Evolutionary conservation across 192 early-diverging fungal genomes (phyloP), one percentile per base, ranked within the genome.

Genomic region (Entophlyctis luteolus): DNA sequence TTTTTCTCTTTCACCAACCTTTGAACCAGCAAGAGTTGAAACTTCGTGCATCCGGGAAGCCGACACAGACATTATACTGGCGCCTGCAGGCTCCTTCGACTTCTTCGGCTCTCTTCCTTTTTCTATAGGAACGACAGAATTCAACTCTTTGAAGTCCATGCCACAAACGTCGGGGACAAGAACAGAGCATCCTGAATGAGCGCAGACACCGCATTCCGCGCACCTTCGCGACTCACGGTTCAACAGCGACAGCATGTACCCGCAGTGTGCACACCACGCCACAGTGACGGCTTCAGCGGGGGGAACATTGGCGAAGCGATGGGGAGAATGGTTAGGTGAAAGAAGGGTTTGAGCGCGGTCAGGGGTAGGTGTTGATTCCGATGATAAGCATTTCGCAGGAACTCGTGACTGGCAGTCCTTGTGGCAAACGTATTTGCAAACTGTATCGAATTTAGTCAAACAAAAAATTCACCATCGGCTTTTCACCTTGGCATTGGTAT

Each of bases 191-290:
- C 85, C 84, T 32, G 86, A 79, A 73, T 99, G 96, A 65, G 91
- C 91, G 1, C 88, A 83, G 39, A 85, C 71, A 35, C 74, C 69
- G 78, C 96, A 99, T 77, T 98, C 95, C 56, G 79, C 67, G 70
- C 75, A 84, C 59, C 55, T 65, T 32, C 72, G 65, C 31, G 81
- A 77, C 46, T 81, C 81, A 18, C 82, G 85, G 72, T 87, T 87
- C 52, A 92, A 78, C 89, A 20, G 96, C 20, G 95, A 84, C 35
- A 99, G 86, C 89, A 99, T 91, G 42, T 86, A 91, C 28, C 96
- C 96, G 79, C 96, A 99, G 76, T 99, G 96, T 62, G 87, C 91
- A 74, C 96, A 99, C 96, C 96, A 99, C 73, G 86, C 85, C 37
- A 90, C 91, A 42, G n/a, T n/a, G n/a, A n/a, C n/a, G n/a, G n/a